phyloP scores from a whole-genome alignment of 1,284 basidiomycete species.

The Rhodotorula mucilaginosa region DNA sequence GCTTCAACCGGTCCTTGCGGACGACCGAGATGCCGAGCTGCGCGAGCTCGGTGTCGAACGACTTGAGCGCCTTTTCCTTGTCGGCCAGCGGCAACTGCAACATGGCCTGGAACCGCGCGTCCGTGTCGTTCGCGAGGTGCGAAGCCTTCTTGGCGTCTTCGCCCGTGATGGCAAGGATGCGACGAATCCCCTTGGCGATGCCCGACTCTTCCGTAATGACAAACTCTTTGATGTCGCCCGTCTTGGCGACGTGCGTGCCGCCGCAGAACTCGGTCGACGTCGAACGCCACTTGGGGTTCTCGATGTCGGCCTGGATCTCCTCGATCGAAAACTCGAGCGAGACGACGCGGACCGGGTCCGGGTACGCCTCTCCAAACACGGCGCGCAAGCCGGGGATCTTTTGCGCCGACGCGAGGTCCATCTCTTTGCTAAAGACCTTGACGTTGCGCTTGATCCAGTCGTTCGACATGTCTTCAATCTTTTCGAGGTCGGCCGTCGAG shows the following conservation, averaged over 20 bases:
- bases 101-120: constrained; percentile 64
- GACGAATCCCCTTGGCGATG: constrained; percentile 95
- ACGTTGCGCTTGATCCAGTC: constrained; percentile 91
- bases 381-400: constrained; percentile 90
- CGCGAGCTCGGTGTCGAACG: constrained; percentile 76
- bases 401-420: constrained; percentile 74
- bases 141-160: constrained; percentile 83
- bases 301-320: constrained; percentile 78
- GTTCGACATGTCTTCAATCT: constrained; percentile 79
- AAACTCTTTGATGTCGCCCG: constrained; percentile 93
- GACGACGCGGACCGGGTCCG: constrained; percentile 95
- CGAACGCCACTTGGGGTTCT: constrained; percentile 82
- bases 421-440: constrained; percentile 81
- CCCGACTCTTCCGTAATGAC: constrained; percentile 93
- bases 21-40: constrained; percentile 85
- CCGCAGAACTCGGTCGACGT: constrained; percentile 98
- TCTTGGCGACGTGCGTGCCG: constrained; percentile 95
- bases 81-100: constrained; percentile 68
- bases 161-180: constrained; percentile 91
- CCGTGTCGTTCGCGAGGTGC: constrained; percentile 66
- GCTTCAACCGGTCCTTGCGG: constrained; percentile 75
- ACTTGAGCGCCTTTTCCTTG: constrained; percentile 81
- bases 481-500: constrained; percentile 65
- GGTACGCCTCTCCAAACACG: constrained; percentile 97
- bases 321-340: constrained; percentile 82